Evolutionary conservation across 495 filamentous ascomycete genomes (phyloP), one percentile per base, ranked within the genome.

Genomic region (Aspergillus saccharolyticus): DNA sequence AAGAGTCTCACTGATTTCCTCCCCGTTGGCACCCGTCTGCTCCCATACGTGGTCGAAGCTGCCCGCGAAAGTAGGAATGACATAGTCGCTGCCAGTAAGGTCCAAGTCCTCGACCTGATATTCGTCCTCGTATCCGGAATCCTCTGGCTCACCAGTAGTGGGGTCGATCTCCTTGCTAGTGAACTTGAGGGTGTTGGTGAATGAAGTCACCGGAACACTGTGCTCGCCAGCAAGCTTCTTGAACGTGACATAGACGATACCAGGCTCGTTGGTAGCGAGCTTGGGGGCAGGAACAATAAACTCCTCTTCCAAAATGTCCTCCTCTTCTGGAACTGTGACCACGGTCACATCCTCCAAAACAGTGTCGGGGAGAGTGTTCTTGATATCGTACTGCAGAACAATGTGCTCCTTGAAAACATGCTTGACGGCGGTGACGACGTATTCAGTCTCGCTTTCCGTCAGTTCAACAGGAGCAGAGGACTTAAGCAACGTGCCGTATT

Each of bases 11-110:
- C 87, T 87, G 6, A 89, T 88, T 65, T 96, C 91, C 55, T 96
- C 91, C 25, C 90, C 90, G 47, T 89, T 80, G 6, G 90, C 90
- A 47, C 89, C 89, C 18, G 94, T 87, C 70, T 96, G 89, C 70
- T 96, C 90, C 94, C 94, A 98, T n/a, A 97, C 80, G 68, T 96
- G 90, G 57, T 90, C 89, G 73, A 97, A 98, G 78, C 89, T 95
- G 68, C 91, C 87, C 1, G 93, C 91, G 65, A 96, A 97, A 4
- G 90, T 84, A 14, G 95, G 95, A 54, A 94, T 83, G 53, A 97
- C 82, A 71, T 97, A 97, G 69, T 98, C 95, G 63, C 89, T 91
- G 57, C 92, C 93, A 28, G 81, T 81, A 52, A 98, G 81, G 49
- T 97, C 95, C 54, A 98, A 83, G 66, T 97, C 93, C 56, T 94